These are phyloP conservation scores for Xylaria nigripes DNA, from an alignment of 495 filamentous ascomycete species.

Conservation along the genomic window DNA sequence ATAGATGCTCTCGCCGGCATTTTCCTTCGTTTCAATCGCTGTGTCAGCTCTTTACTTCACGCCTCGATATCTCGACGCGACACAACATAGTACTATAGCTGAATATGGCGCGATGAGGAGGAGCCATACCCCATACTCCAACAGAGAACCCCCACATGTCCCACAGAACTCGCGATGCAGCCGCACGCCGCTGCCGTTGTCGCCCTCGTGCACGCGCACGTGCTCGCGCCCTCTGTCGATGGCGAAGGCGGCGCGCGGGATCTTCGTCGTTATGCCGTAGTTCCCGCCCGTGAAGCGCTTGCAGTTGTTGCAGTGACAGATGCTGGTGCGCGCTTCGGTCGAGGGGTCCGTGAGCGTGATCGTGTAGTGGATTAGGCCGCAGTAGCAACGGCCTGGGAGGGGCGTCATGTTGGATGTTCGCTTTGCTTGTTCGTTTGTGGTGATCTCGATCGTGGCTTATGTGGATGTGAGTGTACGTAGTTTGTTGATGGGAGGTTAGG, in stretches of 20 bases:
- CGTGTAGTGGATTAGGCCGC: slow-evolving; percentile 31
- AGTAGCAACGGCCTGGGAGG: slow-evolving; percentile 35
- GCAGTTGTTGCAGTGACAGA: slow-evolving; percentile 61
- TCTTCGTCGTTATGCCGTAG: slow-evolving; percentile 57
- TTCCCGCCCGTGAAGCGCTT: slow-evolving; percentile 56
- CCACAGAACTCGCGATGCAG: slow-evolving; percentile 58
- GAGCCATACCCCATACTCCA: slow-evolving; percentile 53
- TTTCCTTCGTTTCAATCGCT: slow-evolving; percentile 29
- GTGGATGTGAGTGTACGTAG: too few relatives aligned
- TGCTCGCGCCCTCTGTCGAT: slow-evolving; percentile 26
- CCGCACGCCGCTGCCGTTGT: slow-evolving; percentile 47
- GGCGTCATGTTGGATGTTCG: slow-evolving; percentile 11
- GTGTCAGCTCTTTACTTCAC: too few relatives aligned
- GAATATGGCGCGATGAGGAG: not conserved
- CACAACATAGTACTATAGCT: not conserved
- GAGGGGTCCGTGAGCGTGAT: slow-evolving; percentile 29
- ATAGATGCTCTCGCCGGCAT: slow-evolving; percentile 52
- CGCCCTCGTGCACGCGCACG: slow-evolving; percentile 45
- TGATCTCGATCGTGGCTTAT: not conserved
- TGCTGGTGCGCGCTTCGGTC: slow-evolving; percentile 52
- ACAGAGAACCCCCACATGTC: slow-evolving; percentile 52
- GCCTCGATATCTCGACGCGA: too few relatives aligned
- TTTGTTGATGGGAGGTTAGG: too few relatives aligned
- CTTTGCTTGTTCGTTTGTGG: not conserved
- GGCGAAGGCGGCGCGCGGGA: slow-evolving; percentile 38